Conservation (phyloP, 352 stramenopile species). For the Phytophthora sp. region DNA sequence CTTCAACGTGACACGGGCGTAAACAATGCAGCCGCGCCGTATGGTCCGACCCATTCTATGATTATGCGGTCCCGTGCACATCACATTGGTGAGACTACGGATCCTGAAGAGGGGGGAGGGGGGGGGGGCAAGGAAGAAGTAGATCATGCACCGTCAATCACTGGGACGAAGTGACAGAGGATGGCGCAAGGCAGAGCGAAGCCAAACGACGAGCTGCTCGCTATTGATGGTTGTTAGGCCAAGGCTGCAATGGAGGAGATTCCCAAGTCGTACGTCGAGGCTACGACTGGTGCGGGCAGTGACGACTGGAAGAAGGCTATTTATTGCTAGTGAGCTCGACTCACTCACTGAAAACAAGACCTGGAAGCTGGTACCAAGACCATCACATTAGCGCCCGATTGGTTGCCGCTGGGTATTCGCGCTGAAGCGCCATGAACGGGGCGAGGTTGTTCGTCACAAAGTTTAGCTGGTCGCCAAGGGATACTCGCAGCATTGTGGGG, state of each 20-base stretch:
- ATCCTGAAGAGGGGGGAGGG: conserved; percentile 13
- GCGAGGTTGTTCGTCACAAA: not conserved
- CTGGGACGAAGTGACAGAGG: conserved; percentile 8
- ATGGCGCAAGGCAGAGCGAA: not conserved
- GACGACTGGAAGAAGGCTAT: not conserved
- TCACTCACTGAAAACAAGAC: conserved; percentile 14
- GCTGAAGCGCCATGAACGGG: not conserved
- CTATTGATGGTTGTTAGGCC: not conserved
- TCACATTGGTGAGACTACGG: conserved; percentile 6
- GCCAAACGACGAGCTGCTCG: not conserved
- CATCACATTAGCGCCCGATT: not conserved
- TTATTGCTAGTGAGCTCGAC: not conserved
- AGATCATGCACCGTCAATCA: conserved; percentile 6
- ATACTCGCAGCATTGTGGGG: not conserved
- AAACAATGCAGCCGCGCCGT: not conserved
- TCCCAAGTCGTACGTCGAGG: not conserved
- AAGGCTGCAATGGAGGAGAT: not conserved
- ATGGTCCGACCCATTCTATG: conserved; percentile 1
- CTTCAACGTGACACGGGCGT: conserved; percentile 1
- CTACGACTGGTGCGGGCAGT: not conserved
- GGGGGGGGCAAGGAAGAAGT: conserved; percentile 4
- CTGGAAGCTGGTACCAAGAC: conserved; percentile 5
- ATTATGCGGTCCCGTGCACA: conserved; percentile 3
- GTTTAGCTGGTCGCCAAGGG: not conserved
- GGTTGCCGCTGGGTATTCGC: not conserved